Base-by-base conservation (phyloP, 1,284 basidiomycete species). In the Microbotryum lychnidis-dioicae region DNA sequence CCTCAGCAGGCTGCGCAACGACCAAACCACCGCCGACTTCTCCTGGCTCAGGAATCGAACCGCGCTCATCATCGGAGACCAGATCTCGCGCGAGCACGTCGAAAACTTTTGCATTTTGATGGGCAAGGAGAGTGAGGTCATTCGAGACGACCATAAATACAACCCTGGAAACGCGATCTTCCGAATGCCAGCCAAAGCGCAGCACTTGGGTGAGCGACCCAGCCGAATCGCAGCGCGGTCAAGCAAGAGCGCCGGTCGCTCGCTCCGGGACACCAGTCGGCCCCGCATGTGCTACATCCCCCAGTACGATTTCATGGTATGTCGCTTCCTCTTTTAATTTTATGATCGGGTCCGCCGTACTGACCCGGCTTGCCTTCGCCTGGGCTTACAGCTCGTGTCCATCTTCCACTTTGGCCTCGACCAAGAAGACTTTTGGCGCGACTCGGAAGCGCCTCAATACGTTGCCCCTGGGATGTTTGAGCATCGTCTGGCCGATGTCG, bases 211-310 rank as follows among this genome's bases (percentile, higher is more conserved):
- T 37, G 62, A 65, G 51, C 60, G 63, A 21, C 62, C 62, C 25
- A 56, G 62, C 23, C 56, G 64, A 14, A 50, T 65, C 18, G 46
- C 49, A 29, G 27, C 45, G 12, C 61, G 68, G 29, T 57, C 58
- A 4, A 60, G 52, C 51, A 49, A 62, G 31, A 60, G 63, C 16
- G 66, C 58, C 23, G 54, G 52, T 20, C 56, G 54, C 48, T 58
- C 53, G 20, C 56, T 69, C 44, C 60, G 63, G 37, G 74, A 76
- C 51, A 72, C 70, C 4, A 70, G 73, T 16, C 61, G 75, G 10
- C 76, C 75, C 7, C 69, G 76, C 55, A 71, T 76, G 57, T 77
- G 76, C 69, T 75, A 76, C 65, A 54, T 75, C 44, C 73, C 75
- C 2, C 66, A 73, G 50, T 71, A 73, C 59, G 74, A 77, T 58